Evolutionary conservation across 306 rosid species (phyloP), one percentile per base, ranked within the genome.

Genomic region (Citrullus amarus): DNA sequence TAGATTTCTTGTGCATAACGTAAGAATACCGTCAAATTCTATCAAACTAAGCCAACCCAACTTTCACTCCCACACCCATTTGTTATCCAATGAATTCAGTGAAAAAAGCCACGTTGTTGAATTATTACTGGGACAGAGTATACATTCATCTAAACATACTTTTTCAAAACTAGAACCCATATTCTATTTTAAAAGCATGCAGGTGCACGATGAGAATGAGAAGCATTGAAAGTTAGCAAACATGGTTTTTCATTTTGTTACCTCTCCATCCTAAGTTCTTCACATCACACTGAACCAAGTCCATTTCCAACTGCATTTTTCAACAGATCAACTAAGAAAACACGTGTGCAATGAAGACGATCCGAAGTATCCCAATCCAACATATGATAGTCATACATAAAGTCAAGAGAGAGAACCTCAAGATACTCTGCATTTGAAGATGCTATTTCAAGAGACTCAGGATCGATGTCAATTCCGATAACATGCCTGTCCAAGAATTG

Each of bases 401-500:
- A 50, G 46, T 32, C 30, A 74, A 74, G 32, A 30, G 28, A 73
- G 36, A 30, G 53, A 80, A 95, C 98, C 99, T 95, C 99, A 55
- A 95, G 96, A 73, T 90, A 91, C 82, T 87, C 93, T 10, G 97
- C 96, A 86, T 95, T 95, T 67, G 60, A 71, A 75, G 91, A 81
- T 8, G 98, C 99, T 78, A 92, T 73, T 83, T 88, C 96, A 81
- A 92, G 92, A 79, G 99, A 90, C 53, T 92, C 91, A n/a, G 91
- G 81, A 84, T 96, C 99, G n/a, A 91, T 84, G 76, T 92, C 99
- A 75, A 96, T 86, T 84, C 98, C 80, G n/a, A 90, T 79, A 61
- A 96, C 98, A 76, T 87, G 97, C 80, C 99, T 95, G 93, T 84
- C 63, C 81, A 86, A 87, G 57, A 78, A 85, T 32, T 50, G 80